Evolutionary conservation across 768 basidiomycete genomes (phyloP), one percentile per base, ranked within the genome.

Genomic region (Suillus paluster): DNA sequence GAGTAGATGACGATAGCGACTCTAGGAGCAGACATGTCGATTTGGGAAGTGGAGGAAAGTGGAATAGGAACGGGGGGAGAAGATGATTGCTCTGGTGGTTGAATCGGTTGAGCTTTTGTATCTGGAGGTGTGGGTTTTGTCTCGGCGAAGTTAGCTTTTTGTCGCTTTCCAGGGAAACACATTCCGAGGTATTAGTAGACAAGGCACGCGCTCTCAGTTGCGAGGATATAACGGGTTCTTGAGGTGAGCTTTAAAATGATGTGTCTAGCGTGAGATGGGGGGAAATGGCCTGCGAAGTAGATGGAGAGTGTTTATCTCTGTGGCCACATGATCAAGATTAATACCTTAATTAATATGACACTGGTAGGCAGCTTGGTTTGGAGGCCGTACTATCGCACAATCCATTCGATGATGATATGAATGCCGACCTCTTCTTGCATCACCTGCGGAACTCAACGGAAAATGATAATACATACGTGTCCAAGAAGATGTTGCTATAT

Each of bases 1-100:
- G 83, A 72, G 71, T 84, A 84, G 72, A 84, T 77, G 41, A 82
- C 64, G 64, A 82, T 82, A 41, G 81, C 82, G 41, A 83, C 68
- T 48, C 72, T 75, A 19, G 81, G 81, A 19, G 64, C 45, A 12
- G 75, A 63, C 66, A 64, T 67, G 8, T 39, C 42, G 36, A 19
- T 36, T 36, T 56, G 25, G 19, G 48, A 25, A 19, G 54, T n/a
- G 38, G 63, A 14, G 17, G 55, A 53, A 25, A 41, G 58, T 14
- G 62, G 36, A 5, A 61, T 41, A 39, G 62, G 11, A 25, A 42
- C 38, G 17, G 34, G 17, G 9, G 62, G 58, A 52, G 62, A 48
- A 34, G 59, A 46, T 25, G 64, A 33, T 38, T 45, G 54, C 19
- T 63, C 34, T 33, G 19, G 30, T 30, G 6, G 46, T 44, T 63